A percentile compares a stretch with the other conserved stretches of the same genome.
Conservation (phyloP, 2,329 filamentous ascomycete genomes). For the Pseudogymnoascus sp. region DNA sequence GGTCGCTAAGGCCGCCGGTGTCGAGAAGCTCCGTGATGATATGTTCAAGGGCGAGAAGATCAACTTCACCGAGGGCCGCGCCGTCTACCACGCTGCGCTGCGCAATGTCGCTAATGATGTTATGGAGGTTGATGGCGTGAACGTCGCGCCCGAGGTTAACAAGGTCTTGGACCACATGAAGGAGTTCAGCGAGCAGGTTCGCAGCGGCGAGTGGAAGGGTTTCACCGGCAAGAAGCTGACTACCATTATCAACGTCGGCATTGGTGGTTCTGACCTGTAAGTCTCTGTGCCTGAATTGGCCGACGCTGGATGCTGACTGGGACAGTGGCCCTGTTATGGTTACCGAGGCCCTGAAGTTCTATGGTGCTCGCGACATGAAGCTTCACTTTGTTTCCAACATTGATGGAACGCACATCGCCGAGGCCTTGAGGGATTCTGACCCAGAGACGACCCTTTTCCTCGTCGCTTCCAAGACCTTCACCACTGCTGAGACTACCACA, state of each 20-base stretch:
- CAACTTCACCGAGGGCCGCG: conserved; percentile 96
- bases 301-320: background rate
- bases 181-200: conserved; percentile 90
- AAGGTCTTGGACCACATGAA: conserved; percentile 94
- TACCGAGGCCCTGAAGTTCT: conserved; percentile 92
- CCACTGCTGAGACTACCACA: conserved; percentile 91
- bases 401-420: conserved; percentile 94
- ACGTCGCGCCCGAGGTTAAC: conserved; percentile 91
- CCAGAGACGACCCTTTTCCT: conserved; percentile 99
- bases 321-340: conserved; percentile 93
- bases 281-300: conserved; percentile 29
- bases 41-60: conserved; percentile 99
- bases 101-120: conserved; percentile 80
- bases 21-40: conserved; percentile 89
- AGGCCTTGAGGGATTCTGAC: conserved; percentile 80
- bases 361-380: conserved; percentile 75
- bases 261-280: conserved; percentile 96
- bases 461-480: conserved; percentile 98
- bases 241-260: conserved; percentile 94
- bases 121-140: conserved; percentile 79
- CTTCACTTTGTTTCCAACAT: conserved; percentile 99
- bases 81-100: conserved; percentile 90
- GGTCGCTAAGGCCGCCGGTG: conserved; percentile 80
- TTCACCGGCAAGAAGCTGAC: conserved; percentile 96
- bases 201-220: conserved; percentile 93